Evolutionary conservation across 306 rosid species (phyloP).

Genomic region (Glycyrrhiza uralensis): DNA sequence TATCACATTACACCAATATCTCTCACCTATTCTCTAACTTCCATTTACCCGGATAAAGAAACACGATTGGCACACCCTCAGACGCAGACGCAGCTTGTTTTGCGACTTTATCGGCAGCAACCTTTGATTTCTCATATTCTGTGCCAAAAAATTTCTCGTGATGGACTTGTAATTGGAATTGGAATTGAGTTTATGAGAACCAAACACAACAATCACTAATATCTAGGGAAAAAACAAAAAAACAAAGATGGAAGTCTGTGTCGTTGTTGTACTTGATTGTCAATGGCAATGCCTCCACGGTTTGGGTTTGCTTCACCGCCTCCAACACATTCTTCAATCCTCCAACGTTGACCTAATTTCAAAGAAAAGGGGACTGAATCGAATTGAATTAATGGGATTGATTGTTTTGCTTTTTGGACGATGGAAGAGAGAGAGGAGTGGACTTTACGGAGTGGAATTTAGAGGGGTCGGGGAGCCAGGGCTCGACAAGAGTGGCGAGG

Average conservation of each 20-base stretch:
- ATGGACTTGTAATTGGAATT: constrained; percentile 51
- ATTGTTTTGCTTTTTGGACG: background rate
- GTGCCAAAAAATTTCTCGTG: constrained; percentile 75
- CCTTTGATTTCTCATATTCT: constrained; percentile 89
- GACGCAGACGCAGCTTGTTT: constrained; percentile 64
- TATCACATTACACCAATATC: too few relatives aligned
- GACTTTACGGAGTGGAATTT: constrained; percentile 54
- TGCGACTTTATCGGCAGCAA: constrained; percentile 66
- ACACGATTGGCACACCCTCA: constrained; percentile 59
- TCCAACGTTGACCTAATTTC: constrained; percentile 65
- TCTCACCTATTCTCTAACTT: too few relatives aligned
- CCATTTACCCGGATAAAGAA: constrained; percentile 88
- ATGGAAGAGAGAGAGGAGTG: background rate
- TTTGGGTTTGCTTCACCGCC: constrained; percentile 65
- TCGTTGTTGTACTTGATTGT: constrained; percentile 54
- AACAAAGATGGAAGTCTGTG: background rate
- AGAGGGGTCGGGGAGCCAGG: constrained; percentile 95
- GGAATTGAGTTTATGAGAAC: background rate
- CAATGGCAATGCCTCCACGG: constrained; percentile 63
- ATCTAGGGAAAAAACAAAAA: background rate
- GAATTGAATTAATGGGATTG: background rate
- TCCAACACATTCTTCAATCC: constrained; percentile 72
- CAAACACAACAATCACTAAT: background rate
- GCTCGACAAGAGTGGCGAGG: constrained; percentile 86
- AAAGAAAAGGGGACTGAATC: background rate